A percentile compares a stretch with the other conserved stretches of the same genome.
Conservation (phyloP, 2,329 filamentous ascomycete genomes). For the Aureobasidium sp. region DNA sequence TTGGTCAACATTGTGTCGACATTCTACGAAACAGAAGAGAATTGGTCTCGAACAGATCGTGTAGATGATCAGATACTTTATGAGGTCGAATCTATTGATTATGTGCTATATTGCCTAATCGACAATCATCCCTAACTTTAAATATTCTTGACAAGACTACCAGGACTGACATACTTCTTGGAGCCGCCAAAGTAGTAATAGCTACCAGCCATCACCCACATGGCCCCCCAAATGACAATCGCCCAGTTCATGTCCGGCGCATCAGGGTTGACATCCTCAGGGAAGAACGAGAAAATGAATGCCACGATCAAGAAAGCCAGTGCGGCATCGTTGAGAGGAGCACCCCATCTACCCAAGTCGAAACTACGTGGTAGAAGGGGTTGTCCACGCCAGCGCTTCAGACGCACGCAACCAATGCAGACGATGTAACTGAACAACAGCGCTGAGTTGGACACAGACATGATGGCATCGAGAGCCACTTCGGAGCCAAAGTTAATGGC, state of each 20-base stretch:
- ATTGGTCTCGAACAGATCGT: too few relatives aligned
- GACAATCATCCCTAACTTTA: neutral
- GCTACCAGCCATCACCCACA: slow-evolving; percentile 4
- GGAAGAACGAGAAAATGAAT: slow-evolving; percentile 30
- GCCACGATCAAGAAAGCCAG: slow-evolving; percentile 24
- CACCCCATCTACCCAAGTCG: slow-evolving; percentile 28
- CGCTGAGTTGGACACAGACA: slow-evolving; percentile 31
- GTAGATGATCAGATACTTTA: too few relatives aligned
- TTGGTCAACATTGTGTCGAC: too few relatives aligned
- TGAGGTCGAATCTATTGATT: too few relatives aligned
- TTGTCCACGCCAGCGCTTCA: slow-evolving; percentile 25
- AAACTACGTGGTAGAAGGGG: slow-evolving; percentile 25
- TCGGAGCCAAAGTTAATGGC: slow-evolving; percentile 36
- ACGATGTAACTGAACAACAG: slow-evolving; percentile 28
- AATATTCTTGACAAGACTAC: neutral
- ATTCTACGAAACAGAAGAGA: too few relatives aligned
- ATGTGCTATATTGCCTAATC: too few relatives aligned
- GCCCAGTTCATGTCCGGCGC: slow-evolving; percentile 26
- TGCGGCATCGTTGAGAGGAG: slow-evolving; percentile 26
- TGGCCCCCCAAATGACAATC: slow-evolving; percentile 24
- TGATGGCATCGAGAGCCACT: slow-evolving; percentile 34
- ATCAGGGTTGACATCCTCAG: slow-evolving; percentile 19
- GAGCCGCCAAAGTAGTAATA: slow-evolving; percentile 12
- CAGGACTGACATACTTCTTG: slow-evolving; percentile 10
- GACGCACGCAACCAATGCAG: slow-evolving; percentile 25